A percentile compares a stretch with the other conserved stretches of the same genome.
phyloP scores from a whole-genome alignment of 768 basidiomycete genomes.

The Leccinum aurantiacum region DNA sequence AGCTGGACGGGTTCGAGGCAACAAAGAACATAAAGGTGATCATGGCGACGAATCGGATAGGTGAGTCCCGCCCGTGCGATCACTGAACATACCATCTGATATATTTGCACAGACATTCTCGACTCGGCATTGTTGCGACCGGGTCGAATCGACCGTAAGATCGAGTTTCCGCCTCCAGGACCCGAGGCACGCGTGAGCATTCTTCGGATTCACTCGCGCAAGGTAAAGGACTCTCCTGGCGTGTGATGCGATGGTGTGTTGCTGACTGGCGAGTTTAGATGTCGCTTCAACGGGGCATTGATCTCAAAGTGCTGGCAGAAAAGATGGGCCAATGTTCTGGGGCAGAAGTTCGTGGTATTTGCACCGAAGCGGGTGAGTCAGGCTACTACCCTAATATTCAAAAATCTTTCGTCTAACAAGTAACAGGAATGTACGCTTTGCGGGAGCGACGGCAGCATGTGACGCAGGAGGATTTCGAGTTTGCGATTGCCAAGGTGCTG shows the following conservation, averaged over 20 bases:
- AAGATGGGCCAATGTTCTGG: conserved; percentile 99
- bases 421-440: conserved; percentile 89
- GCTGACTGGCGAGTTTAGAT: conserved; percentile 52
- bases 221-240: conserved; percentile 44
- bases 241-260: background rate
- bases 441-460: conserved; percentile 95
- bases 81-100: conserved; percentile 11
- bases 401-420: background rate
- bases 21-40: background rate
- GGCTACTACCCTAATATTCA: background rate
- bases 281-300: conserved; percentile 97
- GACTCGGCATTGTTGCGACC: conserved; percentile 91
- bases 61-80: conserved; percentile 31
- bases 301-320: conserved; percentile 89
- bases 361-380: conserved; percentile 85
- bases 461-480: conserved; percentile 98
- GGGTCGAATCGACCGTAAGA: conserved; percentile 75
- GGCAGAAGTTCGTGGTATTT: conserved; percentile 96
- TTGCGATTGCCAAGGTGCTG: conserved; percentile 94
- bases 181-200: conserved; percentile 98
- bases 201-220: conserved; percentile 43
- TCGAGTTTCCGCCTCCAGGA: conserved; percentile 64
- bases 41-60: conserved; percentile 64
- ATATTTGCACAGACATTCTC: conserved; percentile 67
- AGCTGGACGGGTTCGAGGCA: background rate